Base-by-base conservation (phyloP, 768 basidiomycete genomes). In the Leucocoprinus leucothites region DNA sequence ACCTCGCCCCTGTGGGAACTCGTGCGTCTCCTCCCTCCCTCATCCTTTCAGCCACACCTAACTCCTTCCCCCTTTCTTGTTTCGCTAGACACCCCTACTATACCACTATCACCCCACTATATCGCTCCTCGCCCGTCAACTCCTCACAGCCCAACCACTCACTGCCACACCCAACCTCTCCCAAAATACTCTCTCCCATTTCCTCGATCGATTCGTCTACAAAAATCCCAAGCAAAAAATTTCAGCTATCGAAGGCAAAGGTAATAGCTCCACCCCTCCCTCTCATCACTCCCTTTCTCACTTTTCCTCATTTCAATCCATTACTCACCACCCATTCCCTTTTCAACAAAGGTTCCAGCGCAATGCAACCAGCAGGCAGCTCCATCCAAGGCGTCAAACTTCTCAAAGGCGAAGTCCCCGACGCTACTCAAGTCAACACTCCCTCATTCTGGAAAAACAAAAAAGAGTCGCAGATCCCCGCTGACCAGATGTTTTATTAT, bases 141-240 rank as follows among this genome's bases (percentile, higher is more conserved):
- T 99, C 9, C 80, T 98, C 47, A 64, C 74, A 1, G 81, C 79
- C 7, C 77, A 86, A 46, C 86, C 88, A 0, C 73, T 98, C 9
- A 91, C 92, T 0, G 87, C 90, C 9, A 87, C 83, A 8, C 81
- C 92, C 0, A 95, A 98, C 65, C 87, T 99, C 46, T 86, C 91
- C 9, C 85, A 94, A 54, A 94, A 97, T 73, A 95, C 94, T 0
- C 82, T 98, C 21, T 87, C 91, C 0, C 91, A 94, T 63, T 98
- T 99, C 82, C 81, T 98, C 38, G 97, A 98, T 66, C 84, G 95
- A 2, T 98, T 98, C 72, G 91, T 98, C 41, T 98, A 93, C 76
- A 92, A 94, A 70, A 98, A 98, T 67, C 87, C 94, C 1, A 98
- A 98, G 74, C 86, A 87, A 62, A 62, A 36, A 74, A 71, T 56